Conservation (phyloP, 169 alveolate species). For the Cryptosporidium sp. region DNA sequence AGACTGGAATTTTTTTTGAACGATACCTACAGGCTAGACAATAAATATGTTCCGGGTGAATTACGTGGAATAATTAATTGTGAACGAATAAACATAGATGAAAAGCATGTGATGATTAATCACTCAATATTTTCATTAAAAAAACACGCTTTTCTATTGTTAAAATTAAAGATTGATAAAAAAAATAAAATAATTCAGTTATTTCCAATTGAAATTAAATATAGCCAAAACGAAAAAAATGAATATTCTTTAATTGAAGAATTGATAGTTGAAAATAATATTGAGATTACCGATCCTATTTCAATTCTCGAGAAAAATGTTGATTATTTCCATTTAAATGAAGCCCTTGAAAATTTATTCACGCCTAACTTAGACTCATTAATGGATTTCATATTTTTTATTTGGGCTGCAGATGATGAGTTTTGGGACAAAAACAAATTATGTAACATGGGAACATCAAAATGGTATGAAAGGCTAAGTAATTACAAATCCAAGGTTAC, state of each 20-base stretch:
- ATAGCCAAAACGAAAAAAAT: not conserved
- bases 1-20: constrained; percentile 41
- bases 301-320: not conserved
- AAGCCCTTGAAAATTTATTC: not conserved
- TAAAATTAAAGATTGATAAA: constrained; percentile 21
- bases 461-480: constrained; percentile 8
- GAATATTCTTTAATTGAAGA: constrained; percentile 12
- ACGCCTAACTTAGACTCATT: constrained; percentile 8
- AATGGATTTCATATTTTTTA: not conserved
- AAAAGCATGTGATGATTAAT: not conserved
- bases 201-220: constrained; percentile 46
- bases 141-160: not conserved
- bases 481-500: not conserved
- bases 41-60: constrained; percentile 11
- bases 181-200: not conserved
- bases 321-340: not conserved
- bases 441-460: not conserved
- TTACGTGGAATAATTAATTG: not conserved
- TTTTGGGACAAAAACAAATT: constrained; percentile 6
- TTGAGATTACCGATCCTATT: not conserved
- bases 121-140: constrained; percentile 18
- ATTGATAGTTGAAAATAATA: constrained; percentile 15
- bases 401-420: constrained; percentile 44
- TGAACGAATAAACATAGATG: not conserved
- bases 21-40: not conserved